phyloP scores from a whole-genome alignment of 2,329 filamentous ascomycete genomes.

The Microcyclospora tardicrescens region DNA sequence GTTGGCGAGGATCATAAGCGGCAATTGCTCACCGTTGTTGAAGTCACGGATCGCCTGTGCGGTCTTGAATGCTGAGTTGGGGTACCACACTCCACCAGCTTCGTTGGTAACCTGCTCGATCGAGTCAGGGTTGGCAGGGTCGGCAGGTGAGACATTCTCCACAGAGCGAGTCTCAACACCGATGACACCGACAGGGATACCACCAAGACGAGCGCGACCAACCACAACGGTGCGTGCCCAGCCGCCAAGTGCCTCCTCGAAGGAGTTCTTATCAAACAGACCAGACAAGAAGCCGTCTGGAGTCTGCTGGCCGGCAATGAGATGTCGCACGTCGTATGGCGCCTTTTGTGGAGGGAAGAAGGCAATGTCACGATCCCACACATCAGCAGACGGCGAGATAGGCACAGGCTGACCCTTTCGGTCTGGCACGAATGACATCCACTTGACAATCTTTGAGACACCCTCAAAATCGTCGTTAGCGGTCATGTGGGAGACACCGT shows the following conservation, averaged over 20 bases:
- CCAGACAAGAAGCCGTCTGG: constrained; percentile 77
- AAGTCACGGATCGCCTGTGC: constrained; percentile 98
- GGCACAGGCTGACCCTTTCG: constrained; percentile 87
- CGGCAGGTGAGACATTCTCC: constrained; percentile 91
- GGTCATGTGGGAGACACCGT: constrained; percentile 98
- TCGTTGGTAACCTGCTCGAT: constrained; percentile 91
- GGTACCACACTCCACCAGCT: constrained; percentile 98
- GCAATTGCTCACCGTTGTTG: constrained; percentile 96
- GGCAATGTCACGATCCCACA: constrained; percentile 83
- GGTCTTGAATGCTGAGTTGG: constrained; percentile 99
- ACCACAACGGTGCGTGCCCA: constrained; percentile 97
- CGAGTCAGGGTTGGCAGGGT: constrained; percentile 95
- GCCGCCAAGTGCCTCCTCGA: constrained; percentile 89
- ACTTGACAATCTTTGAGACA: constrained; percentile 94
- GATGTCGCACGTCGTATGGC: constrained; percentile 82
- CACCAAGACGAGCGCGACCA: constrained; percentile 87
- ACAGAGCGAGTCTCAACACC: constrained; percentile 90
- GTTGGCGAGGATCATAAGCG: constrained; percentile 98
- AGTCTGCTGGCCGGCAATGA: constrained; percentile 79
- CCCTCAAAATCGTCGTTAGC: constrained; percentile 95
- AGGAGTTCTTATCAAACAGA: constrained; percentile 93
- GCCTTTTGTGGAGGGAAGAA: constrained; percentile 73
- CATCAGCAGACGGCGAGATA: constrained; percentile 73
- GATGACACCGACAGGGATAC: constrained; percentile 97
- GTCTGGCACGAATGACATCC: constrained; percentile 94